Evolutionary conservation across 2,329 filamentous ascomycete species (phyloP).

Genomic region (Ascocoryne sarcoides): DNA sequence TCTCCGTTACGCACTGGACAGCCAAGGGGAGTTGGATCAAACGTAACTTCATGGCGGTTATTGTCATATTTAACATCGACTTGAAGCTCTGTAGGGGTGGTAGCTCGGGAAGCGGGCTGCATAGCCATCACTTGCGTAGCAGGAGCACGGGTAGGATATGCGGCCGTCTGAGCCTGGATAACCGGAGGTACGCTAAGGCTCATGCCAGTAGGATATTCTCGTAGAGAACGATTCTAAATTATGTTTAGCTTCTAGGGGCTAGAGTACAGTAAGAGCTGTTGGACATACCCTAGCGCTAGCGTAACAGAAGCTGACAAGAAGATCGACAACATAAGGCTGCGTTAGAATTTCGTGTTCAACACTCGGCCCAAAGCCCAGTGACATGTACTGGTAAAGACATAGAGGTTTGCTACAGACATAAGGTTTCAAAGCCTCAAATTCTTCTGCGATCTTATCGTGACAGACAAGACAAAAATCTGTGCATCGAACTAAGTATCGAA

Average conservation of each 20-base stretch:
- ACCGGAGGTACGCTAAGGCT: conserved; percentile 23
- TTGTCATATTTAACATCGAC: conserved; percentile 18
- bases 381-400: conserved; percentile 83
- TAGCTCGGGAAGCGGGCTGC: background rate
- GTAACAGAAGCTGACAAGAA: conserved; percentile 78
- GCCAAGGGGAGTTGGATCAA: conserved; percentile 6
- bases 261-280: background rate
- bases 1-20: conserved; percentile 21
- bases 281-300: conserved; percentile 23
- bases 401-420: conserved; percentile 68
- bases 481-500: conserved; percentile 71
- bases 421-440: conserved; percentile 64
- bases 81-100: background rate
- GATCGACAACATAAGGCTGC: conserved; percentile 75
- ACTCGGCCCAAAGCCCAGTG: conserved; percentile 74
- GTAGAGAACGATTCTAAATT: conserved; percentile 15
- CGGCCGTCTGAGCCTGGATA: background rate
- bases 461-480: conserved; percentile 85
- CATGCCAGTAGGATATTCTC: conserved; percentile 29
- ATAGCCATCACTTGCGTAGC: background rate
- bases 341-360: conserved; percentile 76
- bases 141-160: background rate
- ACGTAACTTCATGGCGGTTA: conserved; percentile 16
- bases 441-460: conserved; percentile 56
- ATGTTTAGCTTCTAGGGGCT: background rate